Conservation (phyloP, 768 basidiomycete species). For the Amanita thiersii region DNA sequence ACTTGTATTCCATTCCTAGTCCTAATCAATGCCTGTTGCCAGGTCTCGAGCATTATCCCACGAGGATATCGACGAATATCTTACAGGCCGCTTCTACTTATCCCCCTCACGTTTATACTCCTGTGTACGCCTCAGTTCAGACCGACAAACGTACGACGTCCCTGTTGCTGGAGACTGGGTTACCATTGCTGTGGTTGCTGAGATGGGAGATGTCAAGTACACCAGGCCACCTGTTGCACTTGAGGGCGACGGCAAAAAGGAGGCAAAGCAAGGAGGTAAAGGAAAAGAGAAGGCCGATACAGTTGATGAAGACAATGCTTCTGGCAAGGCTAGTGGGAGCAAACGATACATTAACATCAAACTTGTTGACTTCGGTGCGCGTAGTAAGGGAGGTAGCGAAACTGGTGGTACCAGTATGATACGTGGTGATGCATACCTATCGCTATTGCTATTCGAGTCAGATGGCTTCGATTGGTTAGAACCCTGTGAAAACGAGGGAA, state of each 20-base stretch:
- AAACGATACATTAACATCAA: conserved; percentile 85
- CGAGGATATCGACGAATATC: conserved; percentile 70
- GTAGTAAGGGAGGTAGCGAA: conserved; percentile 42
- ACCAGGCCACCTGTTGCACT: conserved; percentile 58
- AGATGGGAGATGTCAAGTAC: conserved; percentile 72
- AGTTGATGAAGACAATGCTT: conserved; percentile 18
- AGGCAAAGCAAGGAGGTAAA: conserved; percentile 24
- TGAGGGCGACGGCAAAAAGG: conserved; percentile 35
- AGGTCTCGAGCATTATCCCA: conserved; percentile 73
- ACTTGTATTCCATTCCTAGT: conserved; percentile 3
- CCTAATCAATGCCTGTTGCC: conserved; percentile 7
- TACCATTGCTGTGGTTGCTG: conserved; percentile 92
- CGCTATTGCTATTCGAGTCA: conserved; percentile 82
- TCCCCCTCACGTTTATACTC: conserved; percentile 89
- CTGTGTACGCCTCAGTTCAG: conserved; percentile 63
- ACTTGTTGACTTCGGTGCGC: conserved; percentile 72
- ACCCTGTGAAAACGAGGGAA: conserved; percentile 29
- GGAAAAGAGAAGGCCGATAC: conserved; percentile 26
- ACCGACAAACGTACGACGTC: conserved; percentile 83
- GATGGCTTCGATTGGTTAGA: conserved; percentile 48
- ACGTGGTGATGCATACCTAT: conserved; percentile 78
- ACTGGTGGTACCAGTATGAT: conserved; percentile 50
- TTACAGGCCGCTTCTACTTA: conserved; percentile 79
- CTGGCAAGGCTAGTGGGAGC: conserved; percentile 48
- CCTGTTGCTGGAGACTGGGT: conserved; percentile 93